A percentile compares a stretch with the other conserved stretches of the same genome.
These are phyloP conservation scores for Intubia oerlemansii DNA, from an alignment of 2,329 filamentous ascomycete genomes.

Conservation along the genomic window DNA sequence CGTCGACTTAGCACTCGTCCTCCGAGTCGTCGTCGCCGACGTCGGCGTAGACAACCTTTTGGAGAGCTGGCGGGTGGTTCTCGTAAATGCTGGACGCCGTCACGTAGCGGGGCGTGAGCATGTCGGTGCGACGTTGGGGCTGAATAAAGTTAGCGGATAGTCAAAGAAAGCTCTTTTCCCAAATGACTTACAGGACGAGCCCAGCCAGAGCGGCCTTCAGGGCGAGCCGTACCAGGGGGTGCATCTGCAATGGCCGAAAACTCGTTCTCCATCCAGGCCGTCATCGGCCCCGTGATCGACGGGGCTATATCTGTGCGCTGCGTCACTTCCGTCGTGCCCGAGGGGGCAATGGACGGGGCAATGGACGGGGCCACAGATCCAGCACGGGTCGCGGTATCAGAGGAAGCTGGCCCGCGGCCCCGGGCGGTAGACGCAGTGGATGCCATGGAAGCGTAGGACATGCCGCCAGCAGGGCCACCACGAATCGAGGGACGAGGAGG, in stretches of 20 bases:
- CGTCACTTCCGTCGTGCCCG: not conserved
- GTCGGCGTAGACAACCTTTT: constrained; percentile 3
- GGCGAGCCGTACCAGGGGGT: not conserved
- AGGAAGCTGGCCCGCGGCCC: not conserved
- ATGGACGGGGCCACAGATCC: not conserved
- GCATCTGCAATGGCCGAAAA: not conserved
- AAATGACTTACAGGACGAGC: constrained; percentile 7
- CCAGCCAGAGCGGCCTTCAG: constrained; percentile 4
- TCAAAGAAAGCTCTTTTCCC: not conserved
- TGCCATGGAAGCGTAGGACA: constrained; percentile 1
- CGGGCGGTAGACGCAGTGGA: too few species aligned
- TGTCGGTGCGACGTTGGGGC: constrained; percentile 3
- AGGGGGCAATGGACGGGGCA: not conserved
- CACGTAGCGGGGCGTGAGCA: constrained; percentile 4
- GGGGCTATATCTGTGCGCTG: not conserved
- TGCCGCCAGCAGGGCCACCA: too few species aligned
- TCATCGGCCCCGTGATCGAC: not conserved
- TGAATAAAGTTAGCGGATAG: not conserved
- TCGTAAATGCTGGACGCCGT: constrained; percentile 1
- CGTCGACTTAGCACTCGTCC: constrained; percentile 5
- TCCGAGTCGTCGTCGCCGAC: constrained; percentile 6
- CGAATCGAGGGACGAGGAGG: too few species aligned
- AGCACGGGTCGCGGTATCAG: not conserved
- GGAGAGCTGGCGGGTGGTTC: not conserved
- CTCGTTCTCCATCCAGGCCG: constrained; percentile 3